These are phyloP conservation scores for Avena atlantica DNA, from an alignment of 176 grass and related monocot species.

Conservation along the genomic window DNA sequence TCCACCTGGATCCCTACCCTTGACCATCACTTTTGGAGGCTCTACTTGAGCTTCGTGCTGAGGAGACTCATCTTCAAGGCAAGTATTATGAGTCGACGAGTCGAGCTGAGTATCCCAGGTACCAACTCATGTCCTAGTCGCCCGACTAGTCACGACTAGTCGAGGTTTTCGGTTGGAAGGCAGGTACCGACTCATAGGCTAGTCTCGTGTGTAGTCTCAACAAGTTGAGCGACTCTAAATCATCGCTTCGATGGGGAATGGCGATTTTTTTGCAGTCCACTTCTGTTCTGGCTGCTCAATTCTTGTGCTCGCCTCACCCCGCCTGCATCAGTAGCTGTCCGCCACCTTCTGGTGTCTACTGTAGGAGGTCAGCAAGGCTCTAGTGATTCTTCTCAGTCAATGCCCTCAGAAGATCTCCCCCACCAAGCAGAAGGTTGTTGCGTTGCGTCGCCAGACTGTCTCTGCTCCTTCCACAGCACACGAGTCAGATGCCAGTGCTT, in stretches of 20 bases:
- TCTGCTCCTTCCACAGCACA: background rate
- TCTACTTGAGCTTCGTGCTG: background rate
- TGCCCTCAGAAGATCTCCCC: background rate
- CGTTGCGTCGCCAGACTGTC: background rate
- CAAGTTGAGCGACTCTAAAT: too few species aligned
- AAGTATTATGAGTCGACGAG: too few species aligned
- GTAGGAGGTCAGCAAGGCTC: slow-evolving; percentile 9
- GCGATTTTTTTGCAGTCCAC: too few species aligned
- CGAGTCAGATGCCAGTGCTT: background rate
- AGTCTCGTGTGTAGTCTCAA: too few species aligned
- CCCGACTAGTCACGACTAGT: too few species aligned
- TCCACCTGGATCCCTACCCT: background rate
- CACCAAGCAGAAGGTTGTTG: background rate
- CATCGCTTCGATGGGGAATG: too few species aligned
- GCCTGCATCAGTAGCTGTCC: background rate
- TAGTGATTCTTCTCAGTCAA: background rate
- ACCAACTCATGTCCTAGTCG: too few species aligned
- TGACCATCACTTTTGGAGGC: background rate
- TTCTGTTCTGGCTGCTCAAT: too few species aligned
- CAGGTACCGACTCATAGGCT: too few species aligned
- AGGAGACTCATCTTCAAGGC: background rate
- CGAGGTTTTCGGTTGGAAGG: too few species aligned
- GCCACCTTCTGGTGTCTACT: background rate
- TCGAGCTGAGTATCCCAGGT: too few species aligned
- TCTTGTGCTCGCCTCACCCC: too few species aligned